phyloP scores from a whole-genome alignment of 257 asterid species.

The Capsicum baccatum region DNA sequence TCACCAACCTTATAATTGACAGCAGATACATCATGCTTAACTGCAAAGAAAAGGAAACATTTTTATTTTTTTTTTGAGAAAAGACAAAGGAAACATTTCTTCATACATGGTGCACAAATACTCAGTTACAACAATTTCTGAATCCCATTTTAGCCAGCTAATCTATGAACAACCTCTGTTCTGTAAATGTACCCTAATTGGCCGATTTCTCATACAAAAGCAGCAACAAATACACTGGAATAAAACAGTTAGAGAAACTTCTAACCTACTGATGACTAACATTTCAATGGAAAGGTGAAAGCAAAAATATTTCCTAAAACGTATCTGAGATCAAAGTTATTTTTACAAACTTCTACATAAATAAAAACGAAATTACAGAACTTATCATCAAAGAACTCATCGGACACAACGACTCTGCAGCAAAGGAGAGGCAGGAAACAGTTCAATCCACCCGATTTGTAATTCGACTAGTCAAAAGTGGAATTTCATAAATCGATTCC shows the following conservation, averaged over 20 bases:
- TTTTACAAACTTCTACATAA: conserved; percentile 1
- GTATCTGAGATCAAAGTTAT: background rate
- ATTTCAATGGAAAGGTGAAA: conserved; percentile 6
- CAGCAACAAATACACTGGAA: conserved; percentile 1
- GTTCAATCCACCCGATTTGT: background rate
- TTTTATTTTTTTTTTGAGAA: too few relatives aligned
- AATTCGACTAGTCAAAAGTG: background rate
- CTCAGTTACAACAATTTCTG: background rate
- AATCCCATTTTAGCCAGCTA: conserved; percentile 11
- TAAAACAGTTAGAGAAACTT: background rate
- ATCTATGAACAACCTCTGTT: background rate
- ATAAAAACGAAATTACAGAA: background rate
- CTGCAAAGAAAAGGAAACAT: conserved; percentile 47
- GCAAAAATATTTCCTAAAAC: background rate
- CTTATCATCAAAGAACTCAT: conserved; percentile 23
- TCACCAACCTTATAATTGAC: conserved; percentile 88
- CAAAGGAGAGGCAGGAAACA: background rate
- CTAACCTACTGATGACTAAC: background rate
- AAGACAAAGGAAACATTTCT: conserved; percentile 25
- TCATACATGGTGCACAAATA: background rate
- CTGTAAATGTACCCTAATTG: background rate
- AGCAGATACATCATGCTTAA: conserved; percentile 63
- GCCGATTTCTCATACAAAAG: background rate
- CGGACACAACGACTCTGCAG: background rate
- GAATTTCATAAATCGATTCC: background rate